These are phyloP conservation scores for Dendrocalamus latiflorus DNA, from an alignment of 202 grass and related monocot species.

Conservation along the genomic window DNA sequence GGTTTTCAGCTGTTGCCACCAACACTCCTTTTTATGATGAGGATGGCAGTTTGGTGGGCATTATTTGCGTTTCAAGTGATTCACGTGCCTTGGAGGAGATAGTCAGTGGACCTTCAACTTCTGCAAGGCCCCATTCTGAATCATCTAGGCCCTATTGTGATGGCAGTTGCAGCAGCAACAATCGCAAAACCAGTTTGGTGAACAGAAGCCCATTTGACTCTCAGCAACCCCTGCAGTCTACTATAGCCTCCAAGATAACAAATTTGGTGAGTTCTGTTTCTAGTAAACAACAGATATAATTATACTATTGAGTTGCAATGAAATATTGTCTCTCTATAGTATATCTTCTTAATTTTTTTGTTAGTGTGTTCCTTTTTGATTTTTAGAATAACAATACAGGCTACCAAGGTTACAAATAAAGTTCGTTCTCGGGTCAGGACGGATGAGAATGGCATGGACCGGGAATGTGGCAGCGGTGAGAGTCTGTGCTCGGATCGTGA, in stretches of 20 bases:
- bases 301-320: slow-evolving; percentile 1
- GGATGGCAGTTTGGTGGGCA: slow-evolving; percentile 68
- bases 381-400: slow-evolving; percentile 72
- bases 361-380: slow-evolving; percentile 54
- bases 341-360: slow-evolving; percentile 26
- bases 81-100: slow-evolving; percentile 52
- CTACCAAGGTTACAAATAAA: slow-evolving; percentile 94
- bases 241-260: slow-evolving; percentile 83
- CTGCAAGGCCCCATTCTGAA: slow-evolving; percentile 36
- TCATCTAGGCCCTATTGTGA: slow-evolving; percentile 25
- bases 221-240: slow-evolving; percentile 57
- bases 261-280: slow-evolving; percentile 68
- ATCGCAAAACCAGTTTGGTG: slow-evolving; percentile 42
- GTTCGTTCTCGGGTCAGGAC: slow-evolving; percentile 69
- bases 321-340: neutral
- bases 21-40: slow-evolving; percentile 93
- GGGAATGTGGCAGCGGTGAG: slow-evolving; percentile 49
- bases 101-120: slow-evolving; percentile 41
- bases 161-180: slow-evolving; percentile 32
- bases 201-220: slow-evolving; percentile 46
- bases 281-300: slow-evolving; percentile 7
- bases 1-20: slow-evolving; percentile 68
- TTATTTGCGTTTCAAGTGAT: slow-evolving; percentile 86
- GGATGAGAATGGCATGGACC: slow-evolving; percentile 58
- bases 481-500: slow-evolving; percentile 61